These are phyloP conservation scores for Paraphaeosphaeria sporulosa DNA, from an alignment of 2,329 filamentous ascomycete species.

Conservation along the genomic window DNA sequence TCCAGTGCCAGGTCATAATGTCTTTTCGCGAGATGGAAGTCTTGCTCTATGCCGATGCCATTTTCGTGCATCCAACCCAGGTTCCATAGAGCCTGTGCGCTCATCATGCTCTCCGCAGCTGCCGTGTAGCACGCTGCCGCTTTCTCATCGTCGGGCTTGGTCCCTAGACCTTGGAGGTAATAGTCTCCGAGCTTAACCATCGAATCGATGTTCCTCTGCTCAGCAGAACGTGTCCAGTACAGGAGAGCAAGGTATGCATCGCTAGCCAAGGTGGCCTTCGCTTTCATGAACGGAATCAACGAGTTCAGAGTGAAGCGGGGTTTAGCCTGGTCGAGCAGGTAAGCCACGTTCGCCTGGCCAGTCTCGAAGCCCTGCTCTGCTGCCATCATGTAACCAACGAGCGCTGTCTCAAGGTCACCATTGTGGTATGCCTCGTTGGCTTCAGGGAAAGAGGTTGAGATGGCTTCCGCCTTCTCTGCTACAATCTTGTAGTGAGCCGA, in stretches of 20 bases:
- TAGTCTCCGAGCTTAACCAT: constrained; percentile 99
- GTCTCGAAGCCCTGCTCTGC: constrained; percentile 92
- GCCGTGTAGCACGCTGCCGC: constrained; percentile 92
- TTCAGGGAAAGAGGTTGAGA: constrained; percentile 81
- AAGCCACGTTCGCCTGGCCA: constrained; percentile 89
- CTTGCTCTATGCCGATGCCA: constrained; percentile 88
- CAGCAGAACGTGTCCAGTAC: constrained; percentile 94
- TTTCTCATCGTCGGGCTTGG: constrained; percentile 74
- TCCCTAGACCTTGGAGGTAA: constrained; percentile 84
- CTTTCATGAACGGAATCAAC: constrained; percentile 56
- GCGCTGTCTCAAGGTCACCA: constrained; percentile 79
- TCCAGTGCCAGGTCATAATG: constrained; percentile 94
- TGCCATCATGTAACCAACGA: constrained; percentile 83
- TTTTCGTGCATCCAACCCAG: constrained; percentile 99
- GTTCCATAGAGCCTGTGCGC: constrained; percentile 95
- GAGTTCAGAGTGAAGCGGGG: constrained; percentile 61
- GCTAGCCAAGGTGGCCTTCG: constrained; percentile 58
- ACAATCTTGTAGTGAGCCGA: constrained; percentile 88
- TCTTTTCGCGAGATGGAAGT: constrained; percentile 95
- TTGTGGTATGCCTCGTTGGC: constrained; percentile 82
- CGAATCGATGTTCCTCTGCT: constrained; percentile 91
- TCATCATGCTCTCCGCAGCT: constrained; percentile 88
- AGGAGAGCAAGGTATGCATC: constrained; percentile 77
- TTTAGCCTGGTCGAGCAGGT: constrained; percentile 74
- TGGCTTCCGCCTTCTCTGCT: constrained; percentile 85